phyloP scores from a whole-genome alignment of 352 stramenopile genomes.

The Halophytophthora polymorphica region DNA sequence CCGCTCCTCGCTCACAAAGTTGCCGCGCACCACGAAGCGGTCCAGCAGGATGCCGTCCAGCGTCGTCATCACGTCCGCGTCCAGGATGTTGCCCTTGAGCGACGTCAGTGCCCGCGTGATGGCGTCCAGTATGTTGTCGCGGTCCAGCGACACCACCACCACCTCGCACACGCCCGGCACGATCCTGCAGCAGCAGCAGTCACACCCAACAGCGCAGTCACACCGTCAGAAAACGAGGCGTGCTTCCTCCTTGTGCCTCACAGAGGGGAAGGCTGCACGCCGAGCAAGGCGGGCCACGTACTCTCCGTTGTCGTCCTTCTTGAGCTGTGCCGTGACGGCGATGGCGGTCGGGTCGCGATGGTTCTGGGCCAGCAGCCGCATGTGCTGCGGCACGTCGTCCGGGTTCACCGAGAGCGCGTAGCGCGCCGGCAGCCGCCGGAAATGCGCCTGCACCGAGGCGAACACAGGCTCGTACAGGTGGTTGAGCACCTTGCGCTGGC shows the following conservation, averaged over 20 bases:
- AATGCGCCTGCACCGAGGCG: slow-evolving; percentile 80
- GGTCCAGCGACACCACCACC: slow-evolving; percentile 73
- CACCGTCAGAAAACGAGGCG: no score
- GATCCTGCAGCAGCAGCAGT: slow-evolving; percentile 33
- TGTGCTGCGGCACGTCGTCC: slow-evolving; percentile 86
- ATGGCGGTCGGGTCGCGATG: slow-evolving; percentile 79
- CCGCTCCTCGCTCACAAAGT: slow-evolving; percentile 79
- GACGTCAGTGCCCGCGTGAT: slow-evolving; percentile 76
- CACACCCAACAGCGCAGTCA: slow-evolving; percentile 7
- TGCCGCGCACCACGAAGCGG: slow-evolving; percentile 79
- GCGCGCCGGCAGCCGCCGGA: slow-evolving; percentile 71
- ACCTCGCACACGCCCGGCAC: slow-evolving; percentile 80
- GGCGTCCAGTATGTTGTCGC: slow-evolving; percentile 76
- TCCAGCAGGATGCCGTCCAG: slow-evolving; percentile 75
- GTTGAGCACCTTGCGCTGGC: slow-evolving; percentile 78
- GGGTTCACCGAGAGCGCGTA: slow-evolving; percentile 85
- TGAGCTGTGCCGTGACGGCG: slow-evolving; percentile 76
- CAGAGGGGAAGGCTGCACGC: no score
- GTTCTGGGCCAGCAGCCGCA: slow-evolving; percentile 80
- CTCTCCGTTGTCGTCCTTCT: slow-evolving; percentile 87
- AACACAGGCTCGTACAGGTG: slow-evolving; percentile 86
- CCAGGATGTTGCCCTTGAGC: slow-evolving; percentile 85
- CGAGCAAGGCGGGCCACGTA: slow-evolving; percentile 23
- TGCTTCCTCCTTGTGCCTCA: no score
- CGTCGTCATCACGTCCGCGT: slow-evolving; percentile 86